Base-by-base conservation (phyloP, 768 basidiomycete genomes). In the Boletus barrowsii region DNA sequence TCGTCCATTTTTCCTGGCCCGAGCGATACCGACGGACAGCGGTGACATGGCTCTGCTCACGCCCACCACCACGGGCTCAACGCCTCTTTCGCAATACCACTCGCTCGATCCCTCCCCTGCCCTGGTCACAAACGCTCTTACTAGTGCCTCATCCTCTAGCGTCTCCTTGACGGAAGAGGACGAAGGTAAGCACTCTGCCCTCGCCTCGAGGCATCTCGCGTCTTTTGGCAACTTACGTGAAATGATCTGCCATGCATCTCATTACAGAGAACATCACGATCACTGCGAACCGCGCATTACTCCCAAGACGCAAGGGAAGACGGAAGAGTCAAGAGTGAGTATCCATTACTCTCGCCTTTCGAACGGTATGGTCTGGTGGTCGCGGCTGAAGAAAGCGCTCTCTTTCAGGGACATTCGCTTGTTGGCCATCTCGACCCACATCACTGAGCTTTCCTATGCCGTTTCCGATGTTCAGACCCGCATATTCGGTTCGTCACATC, bases 381-480 rank as follows among this genome's bases (percentile, higher is more conserved):
- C 56, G 48, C 42, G 56, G 62, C 55, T 65, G 7, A 68, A 60
- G 61, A 68, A 53, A 44, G 65, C 52, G 8, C 47, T 68, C 49
- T 67, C 53, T 43, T 50, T 47, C 72, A 92, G 88, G 51, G 87
- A 92, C 67, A 76, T 93, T 42, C 87, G 82, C 51, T 67, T 90
- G 43, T 73, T 93, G 39, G 88, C 90, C 37, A 75, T 90, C 62
- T 90, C 89, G 32, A 88, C 90, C 0, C 88, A 87, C 66, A 90
- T 93, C 63, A 93, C 91, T 13, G 91, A 93, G 67, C 79, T 93
- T 42, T 89, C 88, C 5, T 93, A 90, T 66, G 82, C 83, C 59
- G 86, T 93, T 55, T 92, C 90, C 17, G 91, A 93, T 70, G 90
- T 93, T 32, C 90, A 93, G 72, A 90, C 91, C 47, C 87, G 91